phyloP scores from a whole-genome alignment of 2,329 filamentous ascomycete species.

The Trichoderma guizhouense region DNA sequence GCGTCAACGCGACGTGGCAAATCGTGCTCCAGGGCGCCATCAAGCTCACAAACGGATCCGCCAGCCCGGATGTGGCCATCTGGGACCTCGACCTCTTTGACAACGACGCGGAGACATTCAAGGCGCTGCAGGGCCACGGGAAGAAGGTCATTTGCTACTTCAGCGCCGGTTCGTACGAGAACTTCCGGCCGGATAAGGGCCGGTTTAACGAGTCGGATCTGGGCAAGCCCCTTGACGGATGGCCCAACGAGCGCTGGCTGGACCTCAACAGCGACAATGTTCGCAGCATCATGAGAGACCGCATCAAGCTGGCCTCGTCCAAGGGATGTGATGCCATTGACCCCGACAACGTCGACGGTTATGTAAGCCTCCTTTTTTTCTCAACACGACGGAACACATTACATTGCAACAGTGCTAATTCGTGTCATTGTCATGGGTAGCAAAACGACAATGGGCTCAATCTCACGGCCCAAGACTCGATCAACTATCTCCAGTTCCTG shows the following conservation, averaged over 20 bases:
- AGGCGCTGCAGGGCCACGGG: slow-evolving; percentile 54
- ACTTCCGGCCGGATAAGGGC: slow-evolving; percentile 55
- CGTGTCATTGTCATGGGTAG: slow-evolving; percentile 22
- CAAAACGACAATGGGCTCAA: slow-evolving; percentile 61
- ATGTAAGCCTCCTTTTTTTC: slow-evolving; percentile 39
- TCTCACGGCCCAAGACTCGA: slow-evolving; percentile 54
- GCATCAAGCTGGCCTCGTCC: slow-evolving; percentile 55
- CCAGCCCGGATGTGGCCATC: slow-evolving; percentile 48
- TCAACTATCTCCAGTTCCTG: slow-evolving; percentile 60
- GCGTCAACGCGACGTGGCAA: slow-evolving; percentile 55
- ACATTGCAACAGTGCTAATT: background rate
- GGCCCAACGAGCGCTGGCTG: slow-evolving; percentile 66
- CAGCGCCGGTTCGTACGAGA: slow-evolving; percentile 66
- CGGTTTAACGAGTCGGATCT: slow-evolving; percentile 54
- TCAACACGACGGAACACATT: background rate
- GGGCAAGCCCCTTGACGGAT: slow-evolving; percentile 58
- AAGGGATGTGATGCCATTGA: slow-evolving; percentile 69
- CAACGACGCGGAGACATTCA: slow-evolving; percentile 41
- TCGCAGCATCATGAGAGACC: slow-evolving; percentile 59
- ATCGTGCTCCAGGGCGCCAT: slow-evolving; percentile 52
- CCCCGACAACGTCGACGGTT: slow-evolving; percentile 66
- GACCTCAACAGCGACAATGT: slow-evolving; percentile 56
- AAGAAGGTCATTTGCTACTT: slow-evolving; percentile 73
- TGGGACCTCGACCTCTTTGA: slow-evolving; percentile 55
- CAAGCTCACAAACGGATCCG: slow-evolving; percentile 39